Evolutionary conservation across 371 early-diverging fungal genomes (phyloP), one percentile per base, ranked within the genome.

Genomic region (Mucor piriformis): DNA sequence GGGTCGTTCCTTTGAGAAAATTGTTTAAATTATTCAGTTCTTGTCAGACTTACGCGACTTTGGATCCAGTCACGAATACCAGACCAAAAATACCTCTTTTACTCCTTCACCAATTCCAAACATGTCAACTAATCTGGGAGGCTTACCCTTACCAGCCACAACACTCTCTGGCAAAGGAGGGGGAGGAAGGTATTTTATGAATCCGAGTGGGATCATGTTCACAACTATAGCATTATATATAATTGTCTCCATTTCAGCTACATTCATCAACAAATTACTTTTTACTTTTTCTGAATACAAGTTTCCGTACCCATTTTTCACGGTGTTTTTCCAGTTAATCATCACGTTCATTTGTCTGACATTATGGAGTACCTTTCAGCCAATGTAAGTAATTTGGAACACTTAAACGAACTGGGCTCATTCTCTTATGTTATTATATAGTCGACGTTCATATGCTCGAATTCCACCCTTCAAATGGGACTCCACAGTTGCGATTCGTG

Each of bases 291-390:
- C 83, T 11, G 84, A 83, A 33, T 69, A 69, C 57, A 69, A 69
- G 32, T 86, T 86, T 59, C 80, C 87, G 10, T 86, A 74, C 61
- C 87, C 87, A 12, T 66, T 82, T 42, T 81, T 81, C 33, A 82
- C 83, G 47, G 83, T 76, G 7, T 76, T 83, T 42, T 84, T 70
- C 57, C 85, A 86, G 58, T 60, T 85, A 47, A 34, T 80, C 24
- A 77, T 85, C 1, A 78, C 81, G 0, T 60, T 85, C 21, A 55
- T 72, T 1, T 65, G 82, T 8, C 54, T 85, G 33, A 38, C 76
- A 18, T 49, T 79, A 46, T 83, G 76, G 68, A 60, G 81, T 70
- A 2, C 52, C 61, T 32, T 66, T 64, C 38, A 77, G 69, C 57
- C 66, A 74, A 57, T 66, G 82, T 83, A 79, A 50, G 59, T 29